Conservation (phyloP, 177 flowering plant species). For the Vitis hybrid region DNA sequence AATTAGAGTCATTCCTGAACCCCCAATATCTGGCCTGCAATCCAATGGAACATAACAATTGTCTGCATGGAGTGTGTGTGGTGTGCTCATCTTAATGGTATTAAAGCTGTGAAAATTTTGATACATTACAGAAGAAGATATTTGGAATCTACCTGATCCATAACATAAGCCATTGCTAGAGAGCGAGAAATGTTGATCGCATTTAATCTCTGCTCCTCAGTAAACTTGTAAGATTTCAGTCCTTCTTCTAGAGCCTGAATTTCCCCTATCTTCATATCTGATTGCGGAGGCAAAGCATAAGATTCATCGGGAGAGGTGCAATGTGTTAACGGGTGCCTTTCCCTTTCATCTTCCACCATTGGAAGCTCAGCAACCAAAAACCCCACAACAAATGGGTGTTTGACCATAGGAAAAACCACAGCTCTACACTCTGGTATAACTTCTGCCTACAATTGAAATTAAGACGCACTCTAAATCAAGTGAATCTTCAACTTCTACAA, state of each 20-base stretch:
- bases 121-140: not conserved
- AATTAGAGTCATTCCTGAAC: too few relatives aligned
- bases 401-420: slow-evolving; percentile 86
- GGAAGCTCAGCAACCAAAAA: slow-evolving; percentile 95
- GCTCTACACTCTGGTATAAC: slow-evolving; percentile 63
- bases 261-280: slow-evolving; percentile 33
- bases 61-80: too few relatives aligned
- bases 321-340: slow-evolving; percentile 25
- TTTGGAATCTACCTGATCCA: slow-evolving; percentile 80
- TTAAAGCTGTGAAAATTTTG: not conserved
- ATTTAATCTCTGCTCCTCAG: slow-evolving; percentile 64
- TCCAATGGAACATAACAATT: too few relatives aligned
- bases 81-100: too few relatives aligned
- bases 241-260: slow-evolving; percentile 37
- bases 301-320: slow-evolving; percentile 34
- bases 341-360: slow-evolving; percentile 32
- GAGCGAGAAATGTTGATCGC: slow-evolving; percentile 74
- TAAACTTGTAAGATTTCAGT: slow-evolving; percentile 34
- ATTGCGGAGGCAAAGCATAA: slow-evolving; percentile 31
- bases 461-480: too few relatives aligned
- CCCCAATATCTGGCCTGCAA: too few relatives aligned
- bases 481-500: slow-evolving; percentile 4
- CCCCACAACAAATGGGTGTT: slow-evolving; percentile 93
- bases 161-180: slow-evolving; percentile 88
- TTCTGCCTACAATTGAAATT: slow-evolving; percentile 53